Conservation (phyloP, 495 filamentous ascomycete genomes). For the Aspergillus funiculosus region DNA sequence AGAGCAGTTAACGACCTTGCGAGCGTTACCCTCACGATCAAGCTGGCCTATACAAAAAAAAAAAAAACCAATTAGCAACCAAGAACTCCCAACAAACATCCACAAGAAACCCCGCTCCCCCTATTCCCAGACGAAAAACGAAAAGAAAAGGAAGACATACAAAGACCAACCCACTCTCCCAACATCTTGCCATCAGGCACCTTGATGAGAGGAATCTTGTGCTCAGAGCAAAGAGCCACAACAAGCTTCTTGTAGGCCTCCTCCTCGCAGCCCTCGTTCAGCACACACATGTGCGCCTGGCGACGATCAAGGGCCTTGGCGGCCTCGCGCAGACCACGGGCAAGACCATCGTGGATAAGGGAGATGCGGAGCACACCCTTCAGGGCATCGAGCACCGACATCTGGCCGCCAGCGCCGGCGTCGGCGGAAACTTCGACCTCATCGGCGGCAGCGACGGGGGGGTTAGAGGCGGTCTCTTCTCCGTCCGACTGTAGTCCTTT, state of each 20-base stretch:
- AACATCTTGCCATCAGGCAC: slow-evolving; percentile 98
- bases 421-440: slow-evolving; percentile 91
- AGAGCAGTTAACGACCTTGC: slow-evolving; percentile 99
- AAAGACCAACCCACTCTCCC: slow-evolving; percentile 99
- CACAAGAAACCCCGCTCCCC: neutral
- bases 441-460: slow-evolving; percentile 63
- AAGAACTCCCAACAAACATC: neutral
- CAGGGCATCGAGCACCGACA: slow-evolving; percentile 95
- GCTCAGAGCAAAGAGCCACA: slow-evolving; percentile 93
- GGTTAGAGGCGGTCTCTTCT: slow-evolving; percentile 77
- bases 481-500: slow-evolving; percentile 75
- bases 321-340: slow-evolving; percentile 94
- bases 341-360: slow-evolving; percentile 98
- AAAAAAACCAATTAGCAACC: slow-evolving; percentile 19
- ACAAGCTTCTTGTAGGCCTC: slow-evolving; percentile 99
- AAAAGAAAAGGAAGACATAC: slow-evolving; percentile 53
- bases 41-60: slow-evolving; percentile 65
- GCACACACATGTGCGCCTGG: slow-evolving; percentile 98
- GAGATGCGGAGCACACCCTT: slow-evolving; percentile 96
- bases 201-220: slow-evolving; percentile 99
- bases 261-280: slow-evolving; percentile 98
- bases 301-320: slow-evolving; percentile 95
- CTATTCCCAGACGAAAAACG: slow-evolving; percentile 4
- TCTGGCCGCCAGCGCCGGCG: slow-evolving; percentile 77
- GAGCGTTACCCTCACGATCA: slow-evolving; percentile 97